A percentile compares a stretch with the other conserved stretches of the same genome.
phyloP scores from a whole-genome alignment of 2,329 filamentous ascomycete species.

The Elsinoe fawcettii region DNA sequence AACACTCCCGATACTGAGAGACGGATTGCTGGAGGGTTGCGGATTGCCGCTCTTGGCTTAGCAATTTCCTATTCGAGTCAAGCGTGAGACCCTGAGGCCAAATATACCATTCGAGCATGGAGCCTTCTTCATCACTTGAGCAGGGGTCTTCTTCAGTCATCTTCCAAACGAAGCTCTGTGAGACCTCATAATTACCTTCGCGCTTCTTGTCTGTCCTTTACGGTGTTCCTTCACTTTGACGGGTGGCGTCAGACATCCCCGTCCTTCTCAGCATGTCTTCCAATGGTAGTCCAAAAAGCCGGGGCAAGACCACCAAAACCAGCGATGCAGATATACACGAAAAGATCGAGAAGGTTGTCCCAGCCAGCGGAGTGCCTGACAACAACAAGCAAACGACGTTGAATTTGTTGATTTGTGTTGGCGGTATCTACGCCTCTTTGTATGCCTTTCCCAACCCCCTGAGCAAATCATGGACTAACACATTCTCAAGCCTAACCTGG shows the following conservation, averaged over 20 bases:
- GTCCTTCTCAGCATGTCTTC: conserved; percentile 4
- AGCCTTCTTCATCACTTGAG: neutral
- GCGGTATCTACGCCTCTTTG: conserved; percentile 96
- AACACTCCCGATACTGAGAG: too few relatives aligned
- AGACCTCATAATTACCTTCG: neutral
- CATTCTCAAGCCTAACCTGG: conserved; percentile 69
- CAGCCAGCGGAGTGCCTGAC: conserved; percentile 14
- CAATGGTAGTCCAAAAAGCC: conserved; percentile 10
- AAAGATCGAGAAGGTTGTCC: conserved; percentile 16
- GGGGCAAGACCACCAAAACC: neutral
- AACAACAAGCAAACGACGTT: conserved; percentile 29
- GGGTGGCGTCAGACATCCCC: neutral
- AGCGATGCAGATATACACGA: conserved; percentile 16
- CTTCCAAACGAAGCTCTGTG: neutral
- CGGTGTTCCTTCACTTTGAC: neutral
- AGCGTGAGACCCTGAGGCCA: conserved; percentile 3
- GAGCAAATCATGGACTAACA: neutral
- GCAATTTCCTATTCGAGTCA: neutral
- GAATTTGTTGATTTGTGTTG: conserved; percentile 79
- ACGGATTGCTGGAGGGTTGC: neutral
- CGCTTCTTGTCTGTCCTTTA: neutral
- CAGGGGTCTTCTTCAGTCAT: neutral
- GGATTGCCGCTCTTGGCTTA: neutral
- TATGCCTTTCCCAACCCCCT: conserved; percentile 37
- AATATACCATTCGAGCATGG: conserved; percentile 5